A percentile compares a stretch with the other conserved stretches of the same genome.
phyloP scores from a whole-genome alignment of 768 basidiomycete species.

The Saitozyma podzolica region DNA sequence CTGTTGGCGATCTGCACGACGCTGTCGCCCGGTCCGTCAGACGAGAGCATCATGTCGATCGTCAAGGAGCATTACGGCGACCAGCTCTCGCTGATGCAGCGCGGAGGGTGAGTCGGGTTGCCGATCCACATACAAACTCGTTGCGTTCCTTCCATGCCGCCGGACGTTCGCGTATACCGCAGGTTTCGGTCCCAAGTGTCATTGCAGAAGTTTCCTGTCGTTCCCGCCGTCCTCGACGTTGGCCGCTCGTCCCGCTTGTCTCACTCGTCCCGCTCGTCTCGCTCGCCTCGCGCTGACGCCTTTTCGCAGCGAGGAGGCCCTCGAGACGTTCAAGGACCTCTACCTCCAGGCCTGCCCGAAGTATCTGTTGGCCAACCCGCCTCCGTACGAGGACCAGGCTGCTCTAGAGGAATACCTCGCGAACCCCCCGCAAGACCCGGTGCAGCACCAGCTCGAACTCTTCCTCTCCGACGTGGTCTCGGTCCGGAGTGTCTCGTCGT shows the following conservation, averaged over 20 bases:
- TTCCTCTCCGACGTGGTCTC: conserved; percentile 81
- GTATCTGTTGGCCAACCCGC: conserved; percentile 91
- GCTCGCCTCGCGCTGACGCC: background rate
- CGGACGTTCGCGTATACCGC: too few species aligned
- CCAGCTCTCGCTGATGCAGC: conserved; percentile 78
- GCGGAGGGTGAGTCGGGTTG: conserved; percentile 63
- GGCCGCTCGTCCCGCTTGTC: too few species aligned
- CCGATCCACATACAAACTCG: too few species aligned
- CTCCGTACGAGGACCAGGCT: conserved; percentile 80
- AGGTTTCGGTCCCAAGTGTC: too few species aligned
- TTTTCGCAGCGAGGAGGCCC: conserved; percentile 59
- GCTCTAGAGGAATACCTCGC: conserved; percentile 60
- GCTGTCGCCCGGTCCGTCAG: conserved; percentile 84
- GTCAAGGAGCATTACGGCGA: conserved; percentile 94
- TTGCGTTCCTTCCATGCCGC: too few species aligned
- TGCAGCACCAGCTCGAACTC: conserved; percentile 76
- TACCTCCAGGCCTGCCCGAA: conserved; percentile 94
- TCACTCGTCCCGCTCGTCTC: too few species aligned
- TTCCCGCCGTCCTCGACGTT: too few species aligned
- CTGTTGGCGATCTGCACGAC: conserved; percentile 91
- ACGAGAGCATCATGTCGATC: conserved; percentile 90
- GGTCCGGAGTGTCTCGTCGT: conserved; percentile 73
- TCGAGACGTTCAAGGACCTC: conserved; percentile 83
- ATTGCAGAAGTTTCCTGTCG: too few species aligned
- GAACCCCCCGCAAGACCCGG: conserved; percentile 64